Percentiles rank a stretch among this genome's conserved stretches.
Conservation (phyloP, 768 basidiomycete species). For the Tylopilus felleus region DNA sequence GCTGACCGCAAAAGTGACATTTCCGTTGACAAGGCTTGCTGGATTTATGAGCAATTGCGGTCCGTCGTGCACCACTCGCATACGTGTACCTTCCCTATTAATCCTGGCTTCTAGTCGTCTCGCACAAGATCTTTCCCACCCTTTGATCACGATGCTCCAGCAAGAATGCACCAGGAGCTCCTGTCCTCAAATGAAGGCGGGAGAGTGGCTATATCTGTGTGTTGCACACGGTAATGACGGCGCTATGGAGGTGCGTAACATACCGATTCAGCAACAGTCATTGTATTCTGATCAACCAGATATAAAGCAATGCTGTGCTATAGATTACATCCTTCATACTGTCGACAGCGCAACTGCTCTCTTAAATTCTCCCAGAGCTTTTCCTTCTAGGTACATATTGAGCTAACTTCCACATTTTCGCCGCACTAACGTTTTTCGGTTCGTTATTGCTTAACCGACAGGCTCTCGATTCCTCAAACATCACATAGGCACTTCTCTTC, state of each 20-base stretch:
- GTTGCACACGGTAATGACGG: constrained; percentile 91
- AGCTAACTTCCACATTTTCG: constrained; percentile 13
- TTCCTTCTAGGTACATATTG: constrained; percentile 75
- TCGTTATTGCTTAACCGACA: constrained; percentile 28
- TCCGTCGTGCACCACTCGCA: constrained; percentile 20
- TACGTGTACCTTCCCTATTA: neutral
- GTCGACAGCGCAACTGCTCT: constrained; percentile 91
- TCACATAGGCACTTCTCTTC: constrained; percentile 89
- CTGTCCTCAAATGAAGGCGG: constrained; percentile 99
- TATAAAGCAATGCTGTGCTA: constrained; percentile 87
- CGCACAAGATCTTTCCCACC: constrained; percentile 83
- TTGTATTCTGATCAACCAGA: constrained; percentile 16
- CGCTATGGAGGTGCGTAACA: constrained; percentile 68
- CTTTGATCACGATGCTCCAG: constrained; percentile 80
- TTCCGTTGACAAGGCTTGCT: constrained; percentile 76
- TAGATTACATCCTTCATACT: constrained; percentile 93
- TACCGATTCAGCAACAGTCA: neutral
- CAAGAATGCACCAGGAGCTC: constrained; percentile 81
- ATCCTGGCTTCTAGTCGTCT: constrained; percentile 54
- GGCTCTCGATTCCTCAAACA: constrained; percentile 74
- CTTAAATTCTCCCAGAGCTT: constrained; percentile 85
- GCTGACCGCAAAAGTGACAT: constrained; percentile 42
- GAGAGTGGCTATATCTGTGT: constrained; percentile 95
- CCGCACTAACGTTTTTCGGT: constrained; percentile 19
- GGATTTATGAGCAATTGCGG: constrained; percentile 74